Evolutionary conservation across 371 early-diverging fungal genomes (phyloP).

Genomic region (Mortierella polycephala): DNA sequence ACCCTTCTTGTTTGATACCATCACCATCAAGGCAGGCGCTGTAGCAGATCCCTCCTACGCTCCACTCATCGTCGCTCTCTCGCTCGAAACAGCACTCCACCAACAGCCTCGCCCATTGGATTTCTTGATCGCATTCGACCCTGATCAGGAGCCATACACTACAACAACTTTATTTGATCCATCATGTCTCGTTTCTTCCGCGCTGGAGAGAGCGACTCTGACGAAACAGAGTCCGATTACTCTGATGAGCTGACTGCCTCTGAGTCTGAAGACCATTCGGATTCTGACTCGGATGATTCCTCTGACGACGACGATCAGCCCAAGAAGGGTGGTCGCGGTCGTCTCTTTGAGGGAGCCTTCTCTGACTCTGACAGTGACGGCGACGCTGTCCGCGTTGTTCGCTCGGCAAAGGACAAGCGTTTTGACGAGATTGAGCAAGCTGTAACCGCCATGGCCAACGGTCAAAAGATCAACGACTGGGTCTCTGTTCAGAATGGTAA

Average conservation of each 20-base stretch:
- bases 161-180: neutral
- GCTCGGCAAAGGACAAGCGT: slow-evolving; percentile 90
- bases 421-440: slow-evolving; percentile 74
- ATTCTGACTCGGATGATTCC: slow-evolving; percentile 41
- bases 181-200: slow-evolving; percentile 69
- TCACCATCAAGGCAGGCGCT: no score
- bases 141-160: neutral
- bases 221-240: slow-evolving; percentile 54
- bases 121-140: slow-evolving; percentile 1
- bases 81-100: neutral
- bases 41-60: neutral
- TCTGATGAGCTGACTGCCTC: slow-evolving; percentile 48
- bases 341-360: slow-evolving; percentile 58
- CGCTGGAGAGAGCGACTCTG: slow-evolving; percentile 60
- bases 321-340: slow-evolving; percentile 57
- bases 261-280: slow-evolving; percentile 50
- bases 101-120: neutral
- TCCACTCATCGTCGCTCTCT: neutral
- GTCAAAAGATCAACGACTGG: slow-evolving; percentile 92
- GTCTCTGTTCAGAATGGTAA: slow-evolving; percentile 82
- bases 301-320: slow-evolving; percentile 57
- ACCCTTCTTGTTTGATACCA: no score
- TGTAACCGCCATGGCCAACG: slow-evolving; percentile 77
- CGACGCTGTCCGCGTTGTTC: slow-evolving; percentile 78
- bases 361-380: slow-evolving; percentile 77